Evolutionary conservation across 495 filamentous ascomycete species (phyloP), one percentile per base, ranked within the genome.

Genomic region (Talaromyces proteolyticus): DNA sequence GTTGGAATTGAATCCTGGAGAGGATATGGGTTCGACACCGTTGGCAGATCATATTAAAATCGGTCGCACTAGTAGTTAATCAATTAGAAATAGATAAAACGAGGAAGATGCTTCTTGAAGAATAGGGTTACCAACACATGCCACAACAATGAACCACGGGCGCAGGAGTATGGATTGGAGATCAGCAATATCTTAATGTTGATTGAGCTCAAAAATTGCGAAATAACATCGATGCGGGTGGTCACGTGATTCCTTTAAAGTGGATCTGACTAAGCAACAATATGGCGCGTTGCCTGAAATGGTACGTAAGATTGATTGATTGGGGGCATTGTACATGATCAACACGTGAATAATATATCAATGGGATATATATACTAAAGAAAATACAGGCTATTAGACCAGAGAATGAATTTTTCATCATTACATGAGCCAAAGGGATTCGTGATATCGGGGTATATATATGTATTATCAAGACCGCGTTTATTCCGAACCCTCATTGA

Each of bases 1-100:
- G 58, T 50, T 66, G 63, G 20, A 46, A 0, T 12, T 57, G 65
- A 7, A 70, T 55, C 47, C 68, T 69, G 36, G 65, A 66, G 40
- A 75, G 57, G 40, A 75, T 64, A 52, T 59, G 65, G 19, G 65
- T 65, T 29, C 69, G 65, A 58, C 75, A 78, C 50, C 66, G 68
- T 61, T 64, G 65, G 64, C 75, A 78, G 43, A 75, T 74, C 72
- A 77, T 77, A 42, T 41, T 40, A 6, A 34, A 44, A n/a, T n/a
- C n/a, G n/a, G n/a, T n/a, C n/a, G n/a, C n/a, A n/a, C n/a, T n/a
- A n/a, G n/a, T n/a, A n/a, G n/a, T n/a, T n/a, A n/a, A n/a, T n/a
- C n/a, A n/a, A n/a, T n/a, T n/a, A n/a, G n/a, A n/a, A n/a, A n/a
- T n/a, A n/a, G n/a, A n/a, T n/a, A n/a, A n/a, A n/a, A n/a, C n/a